phyloP scores from a whole-genome alignment of 1,284 basidiomycete species.

The Chondrostereum purpureum region DNA sequence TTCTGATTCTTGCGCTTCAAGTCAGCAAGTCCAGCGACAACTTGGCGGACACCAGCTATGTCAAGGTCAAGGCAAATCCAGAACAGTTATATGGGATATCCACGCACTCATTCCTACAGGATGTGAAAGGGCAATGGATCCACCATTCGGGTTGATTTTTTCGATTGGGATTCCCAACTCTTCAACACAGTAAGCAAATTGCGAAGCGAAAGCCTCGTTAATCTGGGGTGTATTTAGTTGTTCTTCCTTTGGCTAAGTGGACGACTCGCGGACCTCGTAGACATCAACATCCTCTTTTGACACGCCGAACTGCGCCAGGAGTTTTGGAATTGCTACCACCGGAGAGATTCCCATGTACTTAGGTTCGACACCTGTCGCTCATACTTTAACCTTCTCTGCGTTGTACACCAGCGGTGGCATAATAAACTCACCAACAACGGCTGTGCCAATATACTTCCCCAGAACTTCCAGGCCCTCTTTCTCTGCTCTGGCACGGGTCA shows the following conservation, averaged over 20 bases:
- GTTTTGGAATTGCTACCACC: slow-evolving; percentile 77
- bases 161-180: slow-evolving; percentile 74
- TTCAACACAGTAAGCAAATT: slow-evolving; percentile 77
- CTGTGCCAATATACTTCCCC: slow-evolving; percentile 81
- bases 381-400: slow-evolving; percentile 17
- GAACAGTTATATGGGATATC: neutral
- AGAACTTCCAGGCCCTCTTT: slow-evolving; percentile 82
- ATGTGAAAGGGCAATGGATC: slow-evolving; percentile 81
- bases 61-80: slow-evolving; percentile 9
- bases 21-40: slow-evolving; percentile 80
- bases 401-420: slow-evolving; percentile 10
- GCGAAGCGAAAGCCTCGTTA: slow-evolving; percentile 80
- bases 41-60: slow-evolving; percentile 74
- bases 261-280: slow-evolving; percentile 57
- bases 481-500: slow-evolving; percentile 78
- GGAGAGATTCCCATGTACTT: slow-evolving; percentile 85
- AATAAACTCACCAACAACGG: slow-evolving; percentile 64
- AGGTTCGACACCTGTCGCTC: slow-evolving; percentile 69
- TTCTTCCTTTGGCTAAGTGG: slow-evolving; percentile 1
- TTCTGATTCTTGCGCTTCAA: slow-evolving; percentile 61
- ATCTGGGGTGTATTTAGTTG: slow-evolving; percentile 48
- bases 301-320: slow-evolving; percentile 69
- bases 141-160: slow-evolving; percentile 88
- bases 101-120: slow-evolving; percentile 78
- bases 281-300: slow-evolving; percentile 82